phyloP scores from a whole-genome alignment of 2,329 filamentous ascomycete genomes.

The Pleurostoma richardsiae region DNA sequence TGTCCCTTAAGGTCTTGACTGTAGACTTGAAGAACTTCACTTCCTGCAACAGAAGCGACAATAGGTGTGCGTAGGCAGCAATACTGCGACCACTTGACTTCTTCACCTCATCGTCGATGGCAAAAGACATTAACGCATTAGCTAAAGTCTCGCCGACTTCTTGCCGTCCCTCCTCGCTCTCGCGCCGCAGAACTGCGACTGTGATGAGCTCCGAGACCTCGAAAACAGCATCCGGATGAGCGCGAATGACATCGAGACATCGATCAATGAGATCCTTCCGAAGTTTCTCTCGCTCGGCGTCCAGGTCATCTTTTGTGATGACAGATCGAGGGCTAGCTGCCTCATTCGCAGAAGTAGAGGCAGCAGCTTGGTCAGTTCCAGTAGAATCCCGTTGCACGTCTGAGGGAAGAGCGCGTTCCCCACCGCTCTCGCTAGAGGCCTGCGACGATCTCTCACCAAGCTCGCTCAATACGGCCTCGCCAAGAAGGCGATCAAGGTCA shows the following conservation, averaged over 20 bases:
- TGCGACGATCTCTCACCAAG: constrained; percentile 14
- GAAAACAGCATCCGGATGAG: constrained; percentile 82
- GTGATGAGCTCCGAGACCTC: constrained; percentile 85
- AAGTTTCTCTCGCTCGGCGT: constrained; percentile 67
- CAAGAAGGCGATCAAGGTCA: constrained; percentile 16
- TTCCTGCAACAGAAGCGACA: constrained; percentile 84
- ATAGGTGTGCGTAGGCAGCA: constrained; percentile 84
- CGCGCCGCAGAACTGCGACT: constrained; percentile 59
- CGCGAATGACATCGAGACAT: constrained; percentile 83
- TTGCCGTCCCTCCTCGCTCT: constrained; percentile 51
- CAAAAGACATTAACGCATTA: constrained; percentile 72
- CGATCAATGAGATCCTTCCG: constrained; percentile 79
- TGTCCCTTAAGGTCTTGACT: constrained; percentile 68
- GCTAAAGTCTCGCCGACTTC: constrained; percentile 81
- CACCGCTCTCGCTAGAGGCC: constrained; percentile 17
- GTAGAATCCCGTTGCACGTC: constrained; percentile 3
- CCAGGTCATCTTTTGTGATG: constrained; percentile 72
- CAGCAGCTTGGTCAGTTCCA: constrained; percentile 14
- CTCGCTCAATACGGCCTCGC: constrained; percentile 15
- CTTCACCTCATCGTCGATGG: constrained; percentile 54
- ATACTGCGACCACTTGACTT: constrained; percentile 62
- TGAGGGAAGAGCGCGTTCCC: constrained; percentile 9
- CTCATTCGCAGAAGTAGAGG: constrained; percentile 13
- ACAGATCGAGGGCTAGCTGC: constrained; percentile 19
- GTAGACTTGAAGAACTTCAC: constrained; percentile 74